A percentile compares a stretch with the other conserved stretches of the same genome.
Evolutionary conservation across 805 yeast genomes (phyloP).

Genomic region (Wickerhamomyces chaumierensis): DNA sequence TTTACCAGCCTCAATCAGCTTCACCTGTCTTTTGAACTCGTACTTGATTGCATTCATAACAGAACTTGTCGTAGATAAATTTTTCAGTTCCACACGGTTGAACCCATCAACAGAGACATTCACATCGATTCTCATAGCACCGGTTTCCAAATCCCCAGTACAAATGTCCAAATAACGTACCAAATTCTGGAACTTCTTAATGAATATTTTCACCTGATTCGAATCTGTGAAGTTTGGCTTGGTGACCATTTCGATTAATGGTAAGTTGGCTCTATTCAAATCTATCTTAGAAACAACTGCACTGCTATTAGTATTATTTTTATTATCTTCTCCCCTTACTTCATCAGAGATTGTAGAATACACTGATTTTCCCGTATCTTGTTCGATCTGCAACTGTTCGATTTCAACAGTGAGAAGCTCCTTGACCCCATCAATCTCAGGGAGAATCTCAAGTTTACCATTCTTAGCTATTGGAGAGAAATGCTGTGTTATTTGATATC

Average conservation of each 20-base stretch:
- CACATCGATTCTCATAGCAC: constrained; percentile 92
- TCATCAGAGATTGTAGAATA: too few species aligned
- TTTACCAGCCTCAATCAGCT: constrained; percentile 29
- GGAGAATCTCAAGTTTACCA: constrained; percentile 43
- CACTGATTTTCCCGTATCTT: constrained; percentile 81
- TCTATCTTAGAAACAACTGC: constrained; percentile 44
- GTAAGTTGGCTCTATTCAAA: constrained; percentile 74
- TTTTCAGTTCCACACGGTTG: constrained; percentile 79
- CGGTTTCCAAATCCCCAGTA: constrained; percentile 86
- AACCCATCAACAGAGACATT: constrained; percentile 72
- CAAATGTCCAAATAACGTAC: constrained; percentile 63
- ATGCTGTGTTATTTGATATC: constrained; percentile 91
- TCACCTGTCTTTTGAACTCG: constrained; percentile 65
- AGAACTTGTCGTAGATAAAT: constrained; percentile 75
- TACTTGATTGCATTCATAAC: constrained; percentile 62
- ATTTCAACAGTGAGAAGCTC: constrained; percentile 41
- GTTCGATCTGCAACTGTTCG: constrained; percentile 83
- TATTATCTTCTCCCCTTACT: too few species aligned
- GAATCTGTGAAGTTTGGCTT: constrained; percentile 70
- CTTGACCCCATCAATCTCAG: constrained; percentile 42
- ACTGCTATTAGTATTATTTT: too few species aligned
- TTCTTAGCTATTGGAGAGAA: constrained; percentile 65
- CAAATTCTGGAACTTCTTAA: constrained; percentile 67
- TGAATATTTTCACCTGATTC: constrained; percentile 63
- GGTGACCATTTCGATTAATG: constrained; percentile 85